These are phyloP conservation scores for Porosira glacialis DNA, from an alignment of 352 stramenopile genomes.

Conservation along the genomic window DNA sequence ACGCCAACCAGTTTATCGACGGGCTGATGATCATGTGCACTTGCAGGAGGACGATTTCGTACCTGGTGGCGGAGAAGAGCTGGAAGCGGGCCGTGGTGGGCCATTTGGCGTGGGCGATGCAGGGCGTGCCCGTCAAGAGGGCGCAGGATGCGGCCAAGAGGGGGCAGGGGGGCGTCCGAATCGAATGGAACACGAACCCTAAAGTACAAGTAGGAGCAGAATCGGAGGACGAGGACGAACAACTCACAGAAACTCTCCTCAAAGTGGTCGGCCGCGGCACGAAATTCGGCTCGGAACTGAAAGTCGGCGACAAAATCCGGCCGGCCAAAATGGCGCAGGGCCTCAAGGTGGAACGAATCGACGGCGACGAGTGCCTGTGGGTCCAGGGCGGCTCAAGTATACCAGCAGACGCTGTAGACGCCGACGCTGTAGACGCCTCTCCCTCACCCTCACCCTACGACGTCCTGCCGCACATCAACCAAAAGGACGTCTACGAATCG, in stretches of 20 bases:
- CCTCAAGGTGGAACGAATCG: slow-evolving; percentile 67
- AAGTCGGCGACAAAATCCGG: slow-evolving; percentile 80
- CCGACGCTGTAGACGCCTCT: too few species aligned
- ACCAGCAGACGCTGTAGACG: too few species aligned
- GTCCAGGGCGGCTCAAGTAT: too few species aligned
- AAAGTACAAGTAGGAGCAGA: too few species aligned
- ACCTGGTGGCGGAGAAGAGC: slow-evolving; percentile 96
- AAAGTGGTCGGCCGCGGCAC: slow-evolving; percentile 72
- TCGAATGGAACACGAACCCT: too few species aligned
- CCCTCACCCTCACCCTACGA: too few species aligned
- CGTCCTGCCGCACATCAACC: slow-evolving; percentile 69
- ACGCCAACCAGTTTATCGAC: slow-evolving; percentile 99
- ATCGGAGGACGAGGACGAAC: too few species aligned
- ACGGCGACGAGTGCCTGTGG: slow-evolving; percentile 60
- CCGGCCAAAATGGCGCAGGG: slow-evolving; percentile 58
- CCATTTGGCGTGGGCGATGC: slow-evolving; percentile 90
- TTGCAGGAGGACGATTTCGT: slow-evolving; percentile 91
- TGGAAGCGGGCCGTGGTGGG: slow-evolving; percentile 91
- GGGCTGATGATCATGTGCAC: slow-evolving; percentile 91
- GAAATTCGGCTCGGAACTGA: slow-evolving; percentile 71
- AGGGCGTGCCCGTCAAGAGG: slow-evolving; percentile 94
- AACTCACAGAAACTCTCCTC: too few species aligned
- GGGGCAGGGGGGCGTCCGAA: slow-evolving; percentile 52
- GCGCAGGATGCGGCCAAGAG: slow-evolving; percentile 84
- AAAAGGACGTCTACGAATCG: slow-evolving; percentile 72